Evolutionary conservation across 1,284 basidiomycete genomes (phyloP).

Genomic region (Bothia castanella): DNA sequence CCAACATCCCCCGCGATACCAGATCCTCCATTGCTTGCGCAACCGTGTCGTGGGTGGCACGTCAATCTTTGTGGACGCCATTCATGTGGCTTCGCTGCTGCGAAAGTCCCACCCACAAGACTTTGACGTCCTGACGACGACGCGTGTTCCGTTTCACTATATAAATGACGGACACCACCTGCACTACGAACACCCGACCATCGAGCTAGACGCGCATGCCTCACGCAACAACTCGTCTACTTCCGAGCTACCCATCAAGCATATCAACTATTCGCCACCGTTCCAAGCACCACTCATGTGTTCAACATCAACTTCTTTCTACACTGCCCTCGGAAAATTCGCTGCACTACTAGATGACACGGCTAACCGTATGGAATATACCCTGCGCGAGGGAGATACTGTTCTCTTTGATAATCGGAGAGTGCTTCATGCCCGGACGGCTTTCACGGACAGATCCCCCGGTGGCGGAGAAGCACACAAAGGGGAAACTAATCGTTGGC

Average conservation of each 20-base stretch:
- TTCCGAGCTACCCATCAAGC: conserved; percentile 39
- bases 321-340: conserved; percentile 65
- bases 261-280: conserved; percentile 92
- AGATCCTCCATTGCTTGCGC: conserved; percentile 85
- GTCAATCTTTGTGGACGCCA: conserved; percentile 87
- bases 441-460: conserved; percentile 53
- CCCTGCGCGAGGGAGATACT: conserved; percentile 79
- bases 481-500: conserved; percentile 56
- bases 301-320: conserved; percentile 54
- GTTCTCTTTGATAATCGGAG: conserved; percentile 93
- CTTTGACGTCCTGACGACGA: conserved; percentile 60
- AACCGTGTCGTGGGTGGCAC: conserved; percentile 82
- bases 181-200: conserved; percentile 75
- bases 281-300: conserved; percentile 80
- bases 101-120: conserved; percentile 45
- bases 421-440: conserved; percentile 85
- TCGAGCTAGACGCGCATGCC: conserved; percentile 52
- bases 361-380: conserved; percentile 59
- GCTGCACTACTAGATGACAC: conserved; percentile 57
- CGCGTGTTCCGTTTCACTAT: conserved; percentile 84
- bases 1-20: conserved; percentile 84
- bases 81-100: conserved; percentile 65
- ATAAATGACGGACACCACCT: conserved; percentile 88
- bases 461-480: conserved; percentile 19
- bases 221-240: conserved; percentile 11